phyloP scores from a whole-genome alignment of 2,329 filamentous ascomycete species.

The Ascochyta lentis region DNA sequence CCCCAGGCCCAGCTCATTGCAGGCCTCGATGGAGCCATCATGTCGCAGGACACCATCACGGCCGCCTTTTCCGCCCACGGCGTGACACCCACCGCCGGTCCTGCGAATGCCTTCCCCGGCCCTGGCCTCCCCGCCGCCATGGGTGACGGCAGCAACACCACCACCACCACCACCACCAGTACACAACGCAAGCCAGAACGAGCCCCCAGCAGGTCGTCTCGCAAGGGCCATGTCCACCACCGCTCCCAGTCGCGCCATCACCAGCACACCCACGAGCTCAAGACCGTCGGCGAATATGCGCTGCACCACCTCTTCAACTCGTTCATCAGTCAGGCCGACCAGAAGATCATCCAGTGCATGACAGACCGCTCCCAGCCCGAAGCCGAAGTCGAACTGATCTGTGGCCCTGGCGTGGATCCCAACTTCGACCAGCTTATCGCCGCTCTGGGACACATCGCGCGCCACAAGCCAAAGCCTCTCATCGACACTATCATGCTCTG shows the following conservation, averaged over 20 bases:
- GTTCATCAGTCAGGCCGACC: constrained; percentile 96
- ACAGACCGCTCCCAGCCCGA: constrained; percentile 80
- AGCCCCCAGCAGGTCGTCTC: constrained; percentile 65
- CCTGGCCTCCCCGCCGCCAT: constrained; percentile 10
- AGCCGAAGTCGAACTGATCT: constrained; percentile 85
- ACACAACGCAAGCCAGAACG: constrained; percentile 51
- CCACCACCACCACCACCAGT: too few relatives aligned
- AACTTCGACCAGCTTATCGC: constrained; percentile 93
- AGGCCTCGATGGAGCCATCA: constrained; percentile 50
- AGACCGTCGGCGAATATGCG: constrained; percentile 97
- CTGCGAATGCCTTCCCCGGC: constrained; percentile 19
- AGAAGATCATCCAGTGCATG: constrained; percentile 90
- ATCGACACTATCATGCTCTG: constrained; percentile 99
- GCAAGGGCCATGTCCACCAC: constrained; percentile 79
- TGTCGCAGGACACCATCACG: constrained; percentile 50
- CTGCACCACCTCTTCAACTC: constrained; percentile 96
- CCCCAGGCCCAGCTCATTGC: constrained; percentile 77
- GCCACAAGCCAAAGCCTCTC: constrained; percentile 89
- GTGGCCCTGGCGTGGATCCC: constrained; percentile 85
- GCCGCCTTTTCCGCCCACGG: constrained; percentile 46
- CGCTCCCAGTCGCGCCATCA: constrained; percentile 72
- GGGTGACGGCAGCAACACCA: constrained; percentile 24
- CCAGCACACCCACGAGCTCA: constrained; percentile 74
- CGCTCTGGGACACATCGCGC: constrained; percentile 91
- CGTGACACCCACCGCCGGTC: constrained; percentile 19